Base-by-base conservation (phyloP, 257 asterid species). In the Parsonsia alboflavescens region DNA sequence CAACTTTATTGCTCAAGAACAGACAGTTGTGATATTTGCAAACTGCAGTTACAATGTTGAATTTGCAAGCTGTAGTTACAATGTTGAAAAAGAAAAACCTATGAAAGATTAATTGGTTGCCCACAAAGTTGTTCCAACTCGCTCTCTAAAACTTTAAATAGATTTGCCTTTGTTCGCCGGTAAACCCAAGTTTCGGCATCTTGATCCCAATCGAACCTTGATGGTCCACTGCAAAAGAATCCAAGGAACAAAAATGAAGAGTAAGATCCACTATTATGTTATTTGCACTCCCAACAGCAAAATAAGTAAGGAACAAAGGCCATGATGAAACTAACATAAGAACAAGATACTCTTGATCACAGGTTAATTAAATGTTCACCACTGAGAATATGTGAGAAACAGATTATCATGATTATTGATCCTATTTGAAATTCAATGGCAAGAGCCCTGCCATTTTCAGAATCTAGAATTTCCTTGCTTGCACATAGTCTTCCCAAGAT, bases 171-270 rank as follows among this genome's bases (percentile, higher is more conserved):
- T 0, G 93, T 91, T 73, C 96, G 87, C 76, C 92, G 86, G 71
- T 90, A 93, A 63, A 90, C 78, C 97, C 98, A 93, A 70, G 90
- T 82, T 66, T 80, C 80, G 57, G 86, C 85, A 45, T 76, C 79
- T 42, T 71, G 89, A 78, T 91, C 98, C 98, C 96, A 93, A 69
- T 93, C 97, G 54, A 88, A 93, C 74, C 98, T 89, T 19, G 96
- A 88, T 0, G 98, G 97, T 53, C 97, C 98, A 76, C 96, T 91
- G 93, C 63, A 54, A 24, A 57, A 17, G 33, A 67, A 53, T 46
- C 70, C 64, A 30, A 50, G 17, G 66, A 53, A 33, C 52, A 33
- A 28, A 22, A 16, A 48, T 1, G 66, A 41, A 66, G 45, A 52
- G 39, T 16, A 26, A n/a, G 67, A 63, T 12, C 44, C 12, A 52